Conservation (phyloP, 2,329 filamentous ascomycete species). For the Colletotrichum sansevieriae region DNA sequence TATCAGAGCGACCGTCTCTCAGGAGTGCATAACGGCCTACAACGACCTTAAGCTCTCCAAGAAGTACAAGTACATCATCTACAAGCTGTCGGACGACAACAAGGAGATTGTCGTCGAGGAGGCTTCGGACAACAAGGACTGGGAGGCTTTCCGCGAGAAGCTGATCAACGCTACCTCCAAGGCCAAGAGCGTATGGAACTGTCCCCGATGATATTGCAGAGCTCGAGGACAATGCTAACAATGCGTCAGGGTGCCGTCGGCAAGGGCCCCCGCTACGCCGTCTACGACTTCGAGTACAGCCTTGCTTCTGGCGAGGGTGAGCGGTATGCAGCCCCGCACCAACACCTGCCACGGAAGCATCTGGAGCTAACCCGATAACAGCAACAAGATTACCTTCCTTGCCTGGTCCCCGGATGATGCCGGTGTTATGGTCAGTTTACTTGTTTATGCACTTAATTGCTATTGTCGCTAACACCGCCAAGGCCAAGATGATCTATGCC, state of each 20-base stretch:
- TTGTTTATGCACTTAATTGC: neutral
- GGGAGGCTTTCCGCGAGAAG: conserved; percentile 80
- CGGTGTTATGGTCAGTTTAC: conserved; percentile 74
- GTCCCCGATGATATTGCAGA: neutral
- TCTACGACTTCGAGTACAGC: conserved; percentile 87
- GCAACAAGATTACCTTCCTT: conserved; percentile 85
- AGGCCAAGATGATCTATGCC: conserved; percentile 93
- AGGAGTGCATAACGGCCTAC: conserved; percentile 79
- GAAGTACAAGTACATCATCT: conserved; percentile 88
- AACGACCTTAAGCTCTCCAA: conserved; percentile 88
- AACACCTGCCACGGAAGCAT: conserved; percentile 11
- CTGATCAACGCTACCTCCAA: conserved; percentile 80
- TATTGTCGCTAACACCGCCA: conserved; percentile 34
- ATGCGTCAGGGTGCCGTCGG: conserved; percentile 64
- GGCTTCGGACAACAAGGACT: conserved; percentile 75
- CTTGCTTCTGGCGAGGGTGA: conserved; percentile 79
- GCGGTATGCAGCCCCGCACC: conserved; percentile 62
- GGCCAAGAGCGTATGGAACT: conserved; percentile 70
- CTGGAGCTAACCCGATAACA: conserved; percentile 50
- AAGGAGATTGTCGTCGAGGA: conserved; percentile 87
- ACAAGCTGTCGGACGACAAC: conserved; percentile 87
- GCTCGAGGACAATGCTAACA: conserved; percentile 15
- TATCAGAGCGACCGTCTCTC: conserved; percentile 76
- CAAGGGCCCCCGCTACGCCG: conserved; percentile 84
- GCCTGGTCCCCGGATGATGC: conserved; percentile 88